Evolutionary conservation across 2,329 filamentous ascomycete species (phyloP), one percentile per base, ranked within the genome.

Genomic region (Xylaria sp.): DNA sequence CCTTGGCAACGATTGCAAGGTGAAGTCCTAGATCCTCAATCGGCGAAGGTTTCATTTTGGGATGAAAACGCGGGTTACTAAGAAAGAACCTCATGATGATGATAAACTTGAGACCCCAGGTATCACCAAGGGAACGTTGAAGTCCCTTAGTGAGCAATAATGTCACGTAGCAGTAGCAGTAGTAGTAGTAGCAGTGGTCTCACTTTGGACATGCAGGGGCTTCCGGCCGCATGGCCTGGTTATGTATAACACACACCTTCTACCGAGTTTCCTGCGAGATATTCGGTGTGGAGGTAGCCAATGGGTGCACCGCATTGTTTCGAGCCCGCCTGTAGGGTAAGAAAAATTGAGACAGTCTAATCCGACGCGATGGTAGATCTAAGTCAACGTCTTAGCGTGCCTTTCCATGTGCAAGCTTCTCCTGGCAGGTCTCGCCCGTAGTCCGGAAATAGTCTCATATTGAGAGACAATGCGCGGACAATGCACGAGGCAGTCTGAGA

Each of bases 1-100:
- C 15, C n/a, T 60, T 52, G 57, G 51, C 43, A 23, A n/a, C 23
- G 55, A 52, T 31, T 56, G 41, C 15, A 51, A 51, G 49, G 33
- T 43, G 41, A 64, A 62, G 66, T 68, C 66, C 66, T 68, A 62
- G 41, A 65, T 65, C 43, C 57, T 65, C 51, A 9, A 39, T 65
- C 46, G 52, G 62, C 23, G 9, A 31, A 57, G 20, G 55, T 55
- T 31, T 60, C 51, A 25, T 39, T 51, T 41, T 46, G 41, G 56
- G 66, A 28, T 48, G 28, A 33, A n/a, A 28, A 15, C 6, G 49
- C 28, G 23, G 49, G 12, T 8, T 39, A 48, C 9, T 25, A 9
- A 41, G 8, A 13, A 57, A 10, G 39, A 31, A 56, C 13, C 31
- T 46, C 49, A 56, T 39, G 25, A 57, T 62, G 43, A 61, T 61